Conservation (phyloP, 306 rosid species). For the Dryas octopetala region DNA sequence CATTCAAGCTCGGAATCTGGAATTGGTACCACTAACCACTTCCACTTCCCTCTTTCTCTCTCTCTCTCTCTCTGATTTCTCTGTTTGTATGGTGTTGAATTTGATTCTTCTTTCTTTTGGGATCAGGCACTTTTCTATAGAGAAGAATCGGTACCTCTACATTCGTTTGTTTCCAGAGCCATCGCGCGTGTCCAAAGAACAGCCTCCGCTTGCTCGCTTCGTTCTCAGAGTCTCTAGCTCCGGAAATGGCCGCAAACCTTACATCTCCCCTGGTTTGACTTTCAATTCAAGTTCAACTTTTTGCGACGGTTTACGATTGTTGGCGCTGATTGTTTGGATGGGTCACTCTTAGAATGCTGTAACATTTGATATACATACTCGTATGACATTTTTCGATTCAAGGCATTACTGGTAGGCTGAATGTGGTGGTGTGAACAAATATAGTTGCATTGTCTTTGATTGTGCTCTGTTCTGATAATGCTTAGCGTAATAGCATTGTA, state of each 20-base stretch:
- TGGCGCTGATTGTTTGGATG: neutral
- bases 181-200: conserved; percentile 61
- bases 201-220: conserved; percentile 76
- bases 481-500: too few species aligned
- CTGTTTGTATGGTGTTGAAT: neutral
- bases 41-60: neutral
- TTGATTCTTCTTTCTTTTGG: conserved; percentile 13
- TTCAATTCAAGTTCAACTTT: neutral
- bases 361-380: neutral
- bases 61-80: neutral
- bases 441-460: too few species aligned
- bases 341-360: neutral
- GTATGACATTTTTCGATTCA: too few species aligned
- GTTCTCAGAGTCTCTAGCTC: conserved; percentile 60
- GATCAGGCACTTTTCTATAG: conserved; percentile 58
- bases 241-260: conserved; percentile 53
- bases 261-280: conserved; percentile 64
- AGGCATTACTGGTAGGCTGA: too few species aligned
- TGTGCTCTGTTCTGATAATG: too few species aligned
- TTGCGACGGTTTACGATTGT: neutral
- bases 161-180: conserved; percentile 83
- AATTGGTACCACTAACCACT: conserved; percentile 49
- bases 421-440: too few species aligned
- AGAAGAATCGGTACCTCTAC: conserved; percentile 63
- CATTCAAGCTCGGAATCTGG: conserved; percentile 90